Evolutionary conservation across 1,284 basidiomycete genomes (phyloP).

Genomic region (Meira nashicola): DNA sequence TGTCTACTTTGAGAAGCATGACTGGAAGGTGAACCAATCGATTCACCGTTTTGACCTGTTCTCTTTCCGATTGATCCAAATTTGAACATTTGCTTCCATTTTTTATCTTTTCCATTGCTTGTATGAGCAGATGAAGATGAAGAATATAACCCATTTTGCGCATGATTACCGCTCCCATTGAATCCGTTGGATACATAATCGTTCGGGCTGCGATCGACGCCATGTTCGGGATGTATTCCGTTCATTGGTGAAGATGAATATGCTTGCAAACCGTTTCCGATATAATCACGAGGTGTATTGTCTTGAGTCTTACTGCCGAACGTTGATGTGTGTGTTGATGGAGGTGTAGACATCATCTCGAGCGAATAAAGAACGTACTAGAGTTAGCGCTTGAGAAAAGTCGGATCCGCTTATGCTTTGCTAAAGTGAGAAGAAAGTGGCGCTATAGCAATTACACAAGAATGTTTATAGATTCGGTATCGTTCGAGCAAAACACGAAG

Average conservation of each 20-base stretch:
- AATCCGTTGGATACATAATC: neutral
- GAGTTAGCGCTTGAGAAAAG: no score
- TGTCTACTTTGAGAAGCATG: neutral
- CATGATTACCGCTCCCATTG: slow-evolving; percentile 2
- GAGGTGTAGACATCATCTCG: slow-evolving; percentile 2
- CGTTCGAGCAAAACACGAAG: no score
- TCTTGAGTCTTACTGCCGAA: neutral
- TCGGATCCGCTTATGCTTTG: no score
- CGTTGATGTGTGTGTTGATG: neutral
- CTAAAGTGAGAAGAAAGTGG: no score
- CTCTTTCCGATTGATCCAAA: slow-evolving; percentile 44
- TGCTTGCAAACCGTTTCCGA: neutral
- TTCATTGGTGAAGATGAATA: neutral
- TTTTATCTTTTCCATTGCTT: slow-evolving; percentile 30
- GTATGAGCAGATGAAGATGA: neutral
- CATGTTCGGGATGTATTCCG: no score
- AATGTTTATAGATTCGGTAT: no score
- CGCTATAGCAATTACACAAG: no score
- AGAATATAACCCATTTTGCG: neutral
- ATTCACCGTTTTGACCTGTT: slow-evolving; percentile 8
- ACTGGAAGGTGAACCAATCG: neutral
- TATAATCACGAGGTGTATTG: slow-evolving; percentile 2
- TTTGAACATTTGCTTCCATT: slow-evolving; percentile 49
- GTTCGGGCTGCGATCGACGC: slow-evolving; percentile 1
- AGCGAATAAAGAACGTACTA: neutral